Evolutionary conservation across 495 filamentous ascomycete species (phyloP), one percentile per base, ranked within the genome.

Genomic region (Xylaria bambusicola): DNA sequence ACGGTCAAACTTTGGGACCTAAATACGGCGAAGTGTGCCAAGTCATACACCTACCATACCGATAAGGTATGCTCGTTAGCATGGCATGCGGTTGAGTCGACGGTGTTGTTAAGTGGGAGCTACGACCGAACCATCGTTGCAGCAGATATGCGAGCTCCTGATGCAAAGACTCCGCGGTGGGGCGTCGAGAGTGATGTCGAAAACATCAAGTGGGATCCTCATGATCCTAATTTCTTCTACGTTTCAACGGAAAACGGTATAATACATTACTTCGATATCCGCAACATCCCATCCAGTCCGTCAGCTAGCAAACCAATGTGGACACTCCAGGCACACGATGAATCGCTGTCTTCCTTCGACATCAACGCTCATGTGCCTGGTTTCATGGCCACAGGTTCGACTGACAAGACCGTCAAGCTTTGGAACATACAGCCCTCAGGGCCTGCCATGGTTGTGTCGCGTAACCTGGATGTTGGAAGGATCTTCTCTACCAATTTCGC

Each of bases 1-100:
- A 98, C 94, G 0, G 85, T 97, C 56, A 99, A 99, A 75, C 81
- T 99, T 7, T 99, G 94, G 94, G 95, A 99, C 75, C 78, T 99
- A 46, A 89, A 89, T 74, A 97, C 90, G 6, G 78, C 87, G 44
- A 92, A 86, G 71, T 96, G 92, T 73, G 95, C 94, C 62, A 91
- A 97, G 75, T 97, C 92, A 21, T 99, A 99, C 78, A 82, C 81
- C 17, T 92, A 96, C 75, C 84, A 86, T 64, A 94, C 89, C 38
- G 93, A 97, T 77, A 98, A 98, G 76, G 91, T 97, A 50, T 98
- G 95, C 81, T 90, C 93, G 6, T 73, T 98, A 44, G 86, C 93
- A 63, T 99, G 94, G 94, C 90, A 97, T 80, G 83, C 88, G 0
- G 84, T 78, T 42, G 89, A 97, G 67, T 85, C 93, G 1, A 96